Base-by-base conservation (phyloP, 805 yeast genomes). In the Candida hispaniensis region DNA sequence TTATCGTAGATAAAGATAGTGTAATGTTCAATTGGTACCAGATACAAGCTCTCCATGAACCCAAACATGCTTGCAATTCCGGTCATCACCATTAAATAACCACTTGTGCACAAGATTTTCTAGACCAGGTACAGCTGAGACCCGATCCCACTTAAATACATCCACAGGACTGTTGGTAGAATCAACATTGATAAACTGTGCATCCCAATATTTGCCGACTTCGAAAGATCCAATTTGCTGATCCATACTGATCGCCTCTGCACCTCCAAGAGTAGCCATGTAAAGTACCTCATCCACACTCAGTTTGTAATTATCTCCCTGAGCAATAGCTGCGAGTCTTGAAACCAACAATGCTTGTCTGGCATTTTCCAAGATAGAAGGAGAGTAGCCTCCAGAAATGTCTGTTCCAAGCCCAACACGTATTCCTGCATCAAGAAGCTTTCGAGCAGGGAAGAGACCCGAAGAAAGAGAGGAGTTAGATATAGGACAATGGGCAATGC, bases 71-170 rank as follows among this genome's bases (percentile, higher is more conserved):
- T 60, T 50, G 19, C 88, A 74, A 53, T 91, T 91, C 50, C 97
- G 68, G 54, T 91, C 96, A 57, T 91, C 98, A 12, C 97, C 97
- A 40, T 73, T 70, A 54, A 83, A 91, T 6, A 88, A 61, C 98
- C 98, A 91, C 55, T 83, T 85, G 41, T 80, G 80, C 3, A 85
- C 54, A 36, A 81, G 49, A 7, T 42, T 42, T 20, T 43, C 46
- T 18, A 39, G 40, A n/a, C 17, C 18, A 18, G 51, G 46, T 23
- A 46, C 16, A 4, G 34, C 39, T 14, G 40, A 39, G 12, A 39
- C 38, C 12, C 40, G 39, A 49, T 79, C 86, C 78, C 85, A 79
- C 3, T 65, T 69, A 51, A 83, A 86, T 1, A 80, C 59, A 49
- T 86, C 94, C 17, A 85, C 66, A 32, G 68, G 73, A 0, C 88